Evolutionary conservation across 2,329 filamentous ascomycete genomes (phyloP), one percentile per base, ranked within the genome.

Genomic region (Aspergillus ustus): DNA sequence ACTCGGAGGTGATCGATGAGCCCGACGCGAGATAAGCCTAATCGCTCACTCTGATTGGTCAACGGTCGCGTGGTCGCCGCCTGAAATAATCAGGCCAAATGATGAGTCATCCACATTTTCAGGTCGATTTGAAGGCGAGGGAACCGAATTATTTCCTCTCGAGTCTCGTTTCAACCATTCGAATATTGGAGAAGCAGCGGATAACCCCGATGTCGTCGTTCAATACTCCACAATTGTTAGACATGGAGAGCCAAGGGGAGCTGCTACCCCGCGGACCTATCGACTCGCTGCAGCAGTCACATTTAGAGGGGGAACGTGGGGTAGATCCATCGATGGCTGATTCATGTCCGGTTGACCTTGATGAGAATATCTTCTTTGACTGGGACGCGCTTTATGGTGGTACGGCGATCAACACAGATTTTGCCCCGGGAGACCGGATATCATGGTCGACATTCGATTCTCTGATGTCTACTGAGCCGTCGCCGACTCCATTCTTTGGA

Each of bases 301-400:
- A 51, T 19, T 22, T 45, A 1, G 48, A 52, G 28, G 48, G 46
- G 9, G 37, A 22, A 22, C 40, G 59, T 57, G 59, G 59, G 53
- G 53, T 52, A 52, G 25, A 44, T 49, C 17, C 48, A 44, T 31
- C 40, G 22, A 22, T 19, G 44, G 31, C 48, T 6, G 22, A 44
- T 37, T 34, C 19, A 20, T 58, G 37, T 50, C 44, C 51, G 34
- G 28, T 25, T 2, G 54, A 61, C 17, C 11, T 40, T 15, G 34
- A 40, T 15, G 58, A 61, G 37, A 52, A 61, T 45, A 48, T 52
- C 2, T 54, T 58, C 40, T 63, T 63, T 17, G 55, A 63, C 28
- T 63, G 62, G 62, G 62, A 63, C 22, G 52, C 59, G 1, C 25
- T 61, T 6, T 57, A 57, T 43, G 31, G 58, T 37, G 9, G n/a